Base-by-base conservation (phyloP, 2,329 filamentous ascomycete species). In the Aspergillus udagawae region DNA sequence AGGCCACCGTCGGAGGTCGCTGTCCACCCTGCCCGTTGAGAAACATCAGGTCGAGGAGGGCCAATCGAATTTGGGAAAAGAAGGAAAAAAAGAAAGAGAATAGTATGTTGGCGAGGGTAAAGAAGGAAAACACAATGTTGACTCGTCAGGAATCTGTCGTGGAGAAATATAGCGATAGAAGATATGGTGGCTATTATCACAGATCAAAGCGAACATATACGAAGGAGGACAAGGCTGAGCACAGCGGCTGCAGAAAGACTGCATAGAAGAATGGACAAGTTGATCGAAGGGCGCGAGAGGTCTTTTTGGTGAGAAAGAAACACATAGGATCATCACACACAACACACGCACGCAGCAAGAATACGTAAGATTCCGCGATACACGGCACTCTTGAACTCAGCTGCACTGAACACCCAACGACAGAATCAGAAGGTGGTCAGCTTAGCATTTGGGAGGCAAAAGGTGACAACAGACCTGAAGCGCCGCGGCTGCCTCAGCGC, bases 21-120 rank as follows among this genome's bases (percentile, higher is more conserved):
- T 60, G 60, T 50, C 66, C 69, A 25, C 60, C 59, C 49, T 70
- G 63, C 27, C 60, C 52, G 53, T 55, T 64, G 44, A 55, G 56
- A 50, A 64, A 62, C 62, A 66, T 67, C 23, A 50, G 35, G 45
- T 48, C 48, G 23, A 47, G 23, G 49, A 38, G n/a, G 32, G 48
- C 50, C 44, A 35, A 53, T 52, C 49, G 28, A 27, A 12, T 23
- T 38, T 38, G 23, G 17, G 25, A 45, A 44, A 45, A 44, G 47
- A 38, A 21, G 48, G 32, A 50, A 35, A 42, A 29, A 10, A 38
- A 53, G 21, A 14, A 42, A 29, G 20, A 17, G 49, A 49, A 23
- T 23, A 47, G 20, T 23, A 47, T 35, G 47, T 32, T 28, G 7
- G 21, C 29, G 21, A 38, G n/a, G 63, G 65, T 35, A 62, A 62